Percentiles rank a stretch among this genome's conserved stretches.
Conservation (phyloP, 1,284 basidiomycete species). For the Cutaneotrichosporon sp. region DNA sequence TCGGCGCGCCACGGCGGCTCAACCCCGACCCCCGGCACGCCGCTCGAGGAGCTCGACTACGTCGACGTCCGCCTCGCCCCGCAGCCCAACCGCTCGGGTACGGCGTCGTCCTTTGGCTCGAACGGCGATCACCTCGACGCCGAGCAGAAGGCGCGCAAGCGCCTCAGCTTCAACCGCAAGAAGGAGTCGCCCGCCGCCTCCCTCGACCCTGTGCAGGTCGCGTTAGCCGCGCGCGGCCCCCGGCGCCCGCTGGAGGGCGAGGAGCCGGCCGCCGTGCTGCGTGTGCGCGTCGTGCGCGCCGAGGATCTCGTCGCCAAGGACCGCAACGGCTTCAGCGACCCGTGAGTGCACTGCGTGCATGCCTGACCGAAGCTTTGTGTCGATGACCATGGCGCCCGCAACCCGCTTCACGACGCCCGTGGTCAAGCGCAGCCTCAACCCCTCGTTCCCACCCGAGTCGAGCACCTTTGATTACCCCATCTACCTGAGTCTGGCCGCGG, state of each 20-base stretch:
- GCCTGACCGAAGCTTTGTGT: constrained; percentile 60
- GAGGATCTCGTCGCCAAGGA: constrained; percentile 57
- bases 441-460: constrained; percentile 67
- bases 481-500: constrained; percentile 70
- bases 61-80: not conserved
- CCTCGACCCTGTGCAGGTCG: constrained; percentile 38
- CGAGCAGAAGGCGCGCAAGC: constrained; percentile 1
- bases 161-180: constrained; percentile 14
- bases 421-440: constrained; percentile 75
- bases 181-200: constrained; percentile 11
- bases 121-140: not conserved
- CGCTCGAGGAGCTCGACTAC: not conserved
- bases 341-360: constrained; percentile 60
- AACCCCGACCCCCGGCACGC: constrained; percentile 6
- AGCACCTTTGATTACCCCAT: constrained; percentile 86
- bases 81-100: not conserved
- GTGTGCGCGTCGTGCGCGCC: constrained; percentile 55
- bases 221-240: constrained; percentile 39
- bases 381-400: constrained; percentile 64
- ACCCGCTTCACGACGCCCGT: constrained; percentile 75
- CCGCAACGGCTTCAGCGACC: constrained; percentile 54
- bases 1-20: constrained; percentile 11
- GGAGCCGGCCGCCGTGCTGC: constrained; percentile 50
- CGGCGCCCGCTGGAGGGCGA: constrained; percentile 51
- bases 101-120: not conserved